A percentile compares a stretch with the other conserved stretches of the same genome.
Evolutionary conservation across 208 protist species (phyloP).

Genomic region (Strigomonas galati): DNA sequence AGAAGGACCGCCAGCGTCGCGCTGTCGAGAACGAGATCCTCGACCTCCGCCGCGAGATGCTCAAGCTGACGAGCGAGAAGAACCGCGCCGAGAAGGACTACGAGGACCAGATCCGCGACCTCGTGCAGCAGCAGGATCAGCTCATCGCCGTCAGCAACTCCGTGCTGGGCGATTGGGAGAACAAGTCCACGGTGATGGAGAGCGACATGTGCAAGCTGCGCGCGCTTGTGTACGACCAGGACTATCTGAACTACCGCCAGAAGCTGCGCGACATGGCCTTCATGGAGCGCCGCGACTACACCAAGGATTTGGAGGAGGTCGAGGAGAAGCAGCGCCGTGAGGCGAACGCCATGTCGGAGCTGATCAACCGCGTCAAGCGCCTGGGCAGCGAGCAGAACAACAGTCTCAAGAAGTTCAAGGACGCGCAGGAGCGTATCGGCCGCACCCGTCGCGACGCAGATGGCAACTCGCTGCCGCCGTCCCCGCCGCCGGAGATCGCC

Average conservation of each 20-base stretch:
- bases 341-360: constrained; percentile 38
- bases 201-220: constrained; percentile 58
- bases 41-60: constrained; percentile 30
- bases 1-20: constrained; percentile 65
- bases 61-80: constrained; percentile 40
- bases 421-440: constrained; percentile 2
- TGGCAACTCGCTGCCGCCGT: background rate
- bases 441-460: too few relatives aligned
- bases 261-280: constrained; percentile 57
- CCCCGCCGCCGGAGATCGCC: constrained; percentile 6
- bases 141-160: constrained; percentile 44
- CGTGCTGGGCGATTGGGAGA: constrained; percentile 63
- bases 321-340: constrained; percentile 63
- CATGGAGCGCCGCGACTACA: constrained; percentile 48
- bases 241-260: constrained; percentile 64
- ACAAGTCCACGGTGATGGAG: constrained; percentile 50
- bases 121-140: constrained; percentile 62
- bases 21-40: constrained; percentile 43
- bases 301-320: constrained; percentile 55
- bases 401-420: constrained; percentile 49
- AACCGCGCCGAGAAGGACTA: constrained; percentile 46
- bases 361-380: constrained; percentile 45
- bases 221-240: constrained; percentile 52
- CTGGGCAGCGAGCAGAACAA: constrained; percentile 46
- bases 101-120: constrained; percentile 52